Evolutionary conservation across 192 early-diverging fungal species (phyloP), one percentile per base, ranked within the genome.

Genomic region (Coemansia sp.): DNA sequence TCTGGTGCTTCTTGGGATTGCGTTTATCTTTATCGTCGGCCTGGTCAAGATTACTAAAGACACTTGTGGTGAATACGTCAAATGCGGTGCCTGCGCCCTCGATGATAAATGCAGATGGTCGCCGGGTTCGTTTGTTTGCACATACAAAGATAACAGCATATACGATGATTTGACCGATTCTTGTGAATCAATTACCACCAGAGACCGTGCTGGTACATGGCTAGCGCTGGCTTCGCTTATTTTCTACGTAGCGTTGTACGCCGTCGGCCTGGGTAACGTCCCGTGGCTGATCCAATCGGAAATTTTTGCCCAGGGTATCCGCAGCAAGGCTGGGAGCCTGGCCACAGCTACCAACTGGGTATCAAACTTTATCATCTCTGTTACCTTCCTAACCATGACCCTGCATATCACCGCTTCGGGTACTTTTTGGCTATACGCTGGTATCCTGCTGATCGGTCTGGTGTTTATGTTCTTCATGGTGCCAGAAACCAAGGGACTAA

Each of bases 391-490:
- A 33, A 83, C 81, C 34, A 78, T 83, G 81, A 78, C 81, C 0
- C 68, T 72, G 72, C 81, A 83, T 38, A 83, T 83, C 48, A 83
- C 81, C 0, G 75, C 81, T 1, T 83, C 81, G 18, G 81, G 75
- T 34, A 83, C 81, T 43, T 83, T 83, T 65, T 83, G 81, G 81
- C 72, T 83, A 18, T 83, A 78, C n/a, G 81, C 81, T 2, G 75
- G 81, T n/a, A 75, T 83, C 22, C 28, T 78, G 37, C 54, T 77
- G 3, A 43, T 78, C 22, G 76, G 75, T 0, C 51, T 83, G 41
- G 38, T 64, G 17, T 74, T 83, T 60, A 73, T 83, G 14, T 74
- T 72, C 28, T 60, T 74, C 28, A 54, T 74, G 69, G 75, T 83
- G 55, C 81, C 75, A 15, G 81, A 83, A 67, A 83, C 81, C 4